Evolutionary conservation across 108 stramenopile genomes (phyloP), one percentile per base, ranked within the genome.

Genomic region (Nitzschia sp.): DNA sequence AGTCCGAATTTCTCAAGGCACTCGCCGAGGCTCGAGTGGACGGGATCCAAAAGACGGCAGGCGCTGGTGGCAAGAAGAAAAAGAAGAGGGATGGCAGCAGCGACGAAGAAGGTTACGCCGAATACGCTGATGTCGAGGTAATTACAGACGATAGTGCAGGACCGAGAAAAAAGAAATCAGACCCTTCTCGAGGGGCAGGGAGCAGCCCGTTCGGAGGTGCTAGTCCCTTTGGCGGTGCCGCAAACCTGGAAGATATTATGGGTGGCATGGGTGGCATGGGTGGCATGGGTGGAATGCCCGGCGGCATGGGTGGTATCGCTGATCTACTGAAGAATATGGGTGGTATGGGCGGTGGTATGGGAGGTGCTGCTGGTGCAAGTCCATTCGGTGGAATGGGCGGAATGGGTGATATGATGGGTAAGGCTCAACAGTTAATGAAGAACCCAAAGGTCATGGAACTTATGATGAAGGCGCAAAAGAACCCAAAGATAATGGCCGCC

Each of bases 391-490:
- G 82, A 17, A 72, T 51, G 34, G 78, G 72, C n/a, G 75, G 64
- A 17, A 54, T 75, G 54, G 82, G 85, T 18, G 87, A 90, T 42
- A 64, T 64, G 11, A 84, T 88, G 83, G 84, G 83, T 25, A 75
- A 85, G 64, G 88, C 86, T 4, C 89, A 90, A 72, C 64, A 89
- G 66, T 68, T 92, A 46, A 92, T 92, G 89, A 76, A 84, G 56
- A 92, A 95, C 32, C 94, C 94, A 0, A 90, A 95, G 55, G 86
- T 88, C 0, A 64, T 64, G 68, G 75, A 88, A 47, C 64, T 95
- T 2, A 80, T 95, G 47, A 64, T 63, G 51, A 89, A 88, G 56
- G 91, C 94, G 17, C 91, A 95, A 54, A 68, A 63, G 1, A 89
- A 89, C 59, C 81, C 83, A n/a, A 79, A 72, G 42, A 66, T 95